Conservation (phyloP, 192 early-diverging fungal genomes). For the Backusella morwellensis region DNA sequence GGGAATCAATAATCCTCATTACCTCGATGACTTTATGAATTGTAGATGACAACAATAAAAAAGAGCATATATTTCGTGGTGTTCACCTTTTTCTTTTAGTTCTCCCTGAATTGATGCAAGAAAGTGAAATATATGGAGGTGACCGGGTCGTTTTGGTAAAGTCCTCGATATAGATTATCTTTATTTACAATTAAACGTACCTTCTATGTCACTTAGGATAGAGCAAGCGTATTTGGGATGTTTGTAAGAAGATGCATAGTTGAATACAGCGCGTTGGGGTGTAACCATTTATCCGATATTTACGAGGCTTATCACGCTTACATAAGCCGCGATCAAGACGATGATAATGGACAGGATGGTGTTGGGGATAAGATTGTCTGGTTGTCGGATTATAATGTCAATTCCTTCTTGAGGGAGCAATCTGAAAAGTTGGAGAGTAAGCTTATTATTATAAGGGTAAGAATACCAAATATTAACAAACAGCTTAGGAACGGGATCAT, state of each 20-base stretch:
- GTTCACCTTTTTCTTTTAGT: background rate
- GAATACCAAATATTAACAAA: background rate
- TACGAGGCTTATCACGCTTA: background rate
- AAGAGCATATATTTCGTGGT: background rate
- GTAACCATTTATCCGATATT: background rate
- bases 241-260: background rate
- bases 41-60: background rate
- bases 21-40: background rate
- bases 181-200: background rate
- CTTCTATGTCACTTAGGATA: background rate
- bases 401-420: background rate
- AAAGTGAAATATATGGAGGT: background rate
- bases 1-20: background rate
- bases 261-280: background rate
- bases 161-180: background rate
- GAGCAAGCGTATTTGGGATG: background rate
- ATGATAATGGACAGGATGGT: background rate
- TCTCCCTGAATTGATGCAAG: background rate
- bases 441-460: background rate
- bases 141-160: slow-evolving; percentile 1
- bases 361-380: background rate
- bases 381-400: background rate
- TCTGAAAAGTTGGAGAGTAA: background rate
- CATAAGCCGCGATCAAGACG: background rate
- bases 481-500: background rate